Base-by-base conservation (phyloP, 371 early-diverging fungal genomes). In the Umbelopsis sp. region DNA sequence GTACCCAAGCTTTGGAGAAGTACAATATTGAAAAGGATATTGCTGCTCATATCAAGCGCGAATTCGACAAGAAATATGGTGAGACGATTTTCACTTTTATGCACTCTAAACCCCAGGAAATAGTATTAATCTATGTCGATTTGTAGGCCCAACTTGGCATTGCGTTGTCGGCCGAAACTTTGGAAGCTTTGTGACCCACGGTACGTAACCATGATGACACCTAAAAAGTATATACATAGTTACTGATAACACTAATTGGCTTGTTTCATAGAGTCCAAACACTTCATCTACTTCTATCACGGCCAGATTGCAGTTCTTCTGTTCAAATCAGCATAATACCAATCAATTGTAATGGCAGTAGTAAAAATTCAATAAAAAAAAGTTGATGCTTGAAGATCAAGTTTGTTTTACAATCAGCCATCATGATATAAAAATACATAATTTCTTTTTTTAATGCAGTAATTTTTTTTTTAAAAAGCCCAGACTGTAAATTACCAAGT, bases 251-350 rank as follows among this genome's bases (percentile, higher is more conserved):
- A 10, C 65, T 11, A 22, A 38, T 63, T 22, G 9, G 11, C 57
- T 22, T 29, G 14, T 68, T 64, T 65, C 52, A 16, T 81, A 86
- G 92, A 94, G 81, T 92, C 92, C 70, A 89, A 97, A 87, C 95
- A 96, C 73, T 98, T 98, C 73, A 97, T 98, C 81, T 98, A 98
- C 90, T 98, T 98, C 79, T 98, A 98, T 79, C 86, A 94, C 66
- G 96, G 94, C 63, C 94, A 94, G 78, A 96, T 96, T 57, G 99
- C 99, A 24, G 94, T 98, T 73, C 86, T 98, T 68, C 84, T 98
- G 62, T 97, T 98, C 88, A 98, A 96, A 79, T 92, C 94, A 63
- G 91, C 95, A 68, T 95, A 88, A 87, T 57, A 48, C 18, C 48
- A n/a, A 20, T 48, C 48, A 48, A 48, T 48, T 48, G 16, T 48